Evolutionary conservation across 78 protist genomes (phyloP).

Genomic region (Pigoraptor vietnamica): DNA sequence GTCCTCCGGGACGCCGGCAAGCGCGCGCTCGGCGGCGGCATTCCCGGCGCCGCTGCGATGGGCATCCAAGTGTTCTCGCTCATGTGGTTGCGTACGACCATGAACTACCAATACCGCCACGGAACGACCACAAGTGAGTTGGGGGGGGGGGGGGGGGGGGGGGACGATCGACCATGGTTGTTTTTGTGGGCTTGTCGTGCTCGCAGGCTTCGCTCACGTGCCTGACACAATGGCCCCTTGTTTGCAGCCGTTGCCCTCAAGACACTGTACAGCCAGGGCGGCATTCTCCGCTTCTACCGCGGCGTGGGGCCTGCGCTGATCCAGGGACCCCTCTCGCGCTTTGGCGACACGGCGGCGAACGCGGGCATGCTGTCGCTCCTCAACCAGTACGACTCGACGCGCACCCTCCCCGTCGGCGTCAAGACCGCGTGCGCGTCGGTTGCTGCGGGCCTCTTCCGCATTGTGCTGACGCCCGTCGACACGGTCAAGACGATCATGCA

Average conservation of each 20-base stretch:
- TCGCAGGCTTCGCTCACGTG: too few species aligned
- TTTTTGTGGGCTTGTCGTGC: not conserved
- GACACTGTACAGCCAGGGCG: conserved; percentile 59
- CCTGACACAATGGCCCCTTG: not conserved
- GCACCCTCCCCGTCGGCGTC: conserved; percentile 50
- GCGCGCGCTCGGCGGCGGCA: conserved; percentile 61
- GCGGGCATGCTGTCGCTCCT: conserved; percentile 69
- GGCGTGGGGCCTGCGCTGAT: conserved; percentile 66
- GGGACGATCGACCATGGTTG: too few species aligned
- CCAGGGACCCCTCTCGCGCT: conserved; percentile 50
- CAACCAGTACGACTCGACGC: conserved; percentile 43
- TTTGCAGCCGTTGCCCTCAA: conserved; percentile 25
- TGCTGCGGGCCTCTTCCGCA: conserved; percentile 64
- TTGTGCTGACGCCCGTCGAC: conserved; percentile 73
- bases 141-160: too few species aligned
- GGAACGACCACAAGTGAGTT: conserved; percentile 8
- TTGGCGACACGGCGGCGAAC: conserved; percentile 82
- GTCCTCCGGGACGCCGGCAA: conserved; percentile 36
- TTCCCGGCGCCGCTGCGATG: conserved; percentile 75
- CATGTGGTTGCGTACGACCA: conserved; percentile 72
- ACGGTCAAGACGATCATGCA: conserved; percentile 60
- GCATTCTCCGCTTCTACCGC: conserved; percentile 65
- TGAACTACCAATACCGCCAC: conserved; percentile 55
- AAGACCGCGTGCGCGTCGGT: conserved; percentile 61
- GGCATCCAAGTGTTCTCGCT: conserved; percentile 55